phyloP scores from a whole-genome alignment of 2,329 filamentous ascomycete species.

The Aspergillus hortae region DNA sequence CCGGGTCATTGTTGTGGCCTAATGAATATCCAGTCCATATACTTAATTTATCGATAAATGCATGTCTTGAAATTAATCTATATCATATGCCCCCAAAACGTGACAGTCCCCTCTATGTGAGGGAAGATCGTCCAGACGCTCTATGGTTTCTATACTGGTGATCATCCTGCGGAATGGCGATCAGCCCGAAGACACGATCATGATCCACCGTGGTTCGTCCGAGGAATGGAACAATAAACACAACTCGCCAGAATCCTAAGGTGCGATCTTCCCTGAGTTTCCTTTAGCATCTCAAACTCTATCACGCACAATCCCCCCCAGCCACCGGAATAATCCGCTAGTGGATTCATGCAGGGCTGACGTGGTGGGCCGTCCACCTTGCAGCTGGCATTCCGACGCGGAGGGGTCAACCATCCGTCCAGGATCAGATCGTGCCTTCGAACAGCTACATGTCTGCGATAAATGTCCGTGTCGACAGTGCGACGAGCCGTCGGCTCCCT shows the following conservation, averaged over 20 bases:
- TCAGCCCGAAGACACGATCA: background rate
- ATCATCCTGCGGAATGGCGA: background rate
- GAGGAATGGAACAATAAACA: background rate
- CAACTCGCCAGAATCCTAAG: background rate
- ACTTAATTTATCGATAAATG: too few species aligned
- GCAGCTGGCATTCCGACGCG: constrained; percentile 4
- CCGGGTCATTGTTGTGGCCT: too few species aligned
- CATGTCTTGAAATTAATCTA: too few species aligned
- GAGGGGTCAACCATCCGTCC: constrained; percentile 1
- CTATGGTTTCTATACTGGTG: too few species aligned
- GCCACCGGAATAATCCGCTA: constrained; percentile 7
- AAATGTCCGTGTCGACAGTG: constrained; percentile 20
- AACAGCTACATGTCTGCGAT: background rate
- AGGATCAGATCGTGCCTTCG: too few species aligned
- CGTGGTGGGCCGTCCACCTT: constrained; percentile 14
- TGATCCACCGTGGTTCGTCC: background rate
- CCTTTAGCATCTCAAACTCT: too few species aligned
- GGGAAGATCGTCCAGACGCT: too few species aligned
- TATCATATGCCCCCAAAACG: too few species aligned
- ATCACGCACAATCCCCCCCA: constrained; percentile 2
- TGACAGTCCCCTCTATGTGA: too few species aligned
- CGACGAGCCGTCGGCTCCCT: constrained; percentile 13
- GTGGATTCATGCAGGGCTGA: constrained; percentile 15
- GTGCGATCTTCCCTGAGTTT: background rate
- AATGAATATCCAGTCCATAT: too few species aligned